Evolutionary conservation across 2,329 filamentous ascomycete genomes (phyloP), one percentile per base, ranked within the genome.

Genomic region (Fonsecaea monophora): DNA sequence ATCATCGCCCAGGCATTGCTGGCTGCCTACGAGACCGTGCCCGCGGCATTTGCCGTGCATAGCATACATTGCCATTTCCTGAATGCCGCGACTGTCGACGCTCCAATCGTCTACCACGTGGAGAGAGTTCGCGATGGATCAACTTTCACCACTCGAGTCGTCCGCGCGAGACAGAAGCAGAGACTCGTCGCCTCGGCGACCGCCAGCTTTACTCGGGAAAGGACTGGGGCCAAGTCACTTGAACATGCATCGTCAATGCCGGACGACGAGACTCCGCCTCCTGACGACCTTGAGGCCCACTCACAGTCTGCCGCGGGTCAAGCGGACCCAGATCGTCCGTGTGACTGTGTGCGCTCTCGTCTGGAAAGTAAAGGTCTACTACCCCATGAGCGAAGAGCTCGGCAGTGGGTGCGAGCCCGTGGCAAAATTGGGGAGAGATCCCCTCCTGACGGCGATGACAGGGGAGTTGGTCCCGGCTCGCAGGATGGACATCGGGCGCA

Each of bases 41-140:
- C 90, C 0, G 69, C 76, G 48, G 84, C 91, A 77, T 97, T 96
- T 79, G 85, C 88, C 66, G 87, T 94, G 61, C 94, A 98, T 83
- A 94, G 90, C 75, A 97, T 96, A 90, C 95, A 98, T 85, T 97
- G 94, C 86, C 97, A 97, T 82, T 98, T 98, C 78, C 88, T 98
- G 38, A 87, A 97, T 1, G 93, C 94, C 4, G 94, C 94, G 21
- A 91, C 93, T 74, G 85, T 87, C 7, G 87, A 90, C 64, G 89
- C 94, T 15, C 94, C 94, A 38, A 90, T 98, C 71, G 85, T 97
- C 69, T 97, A 96, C 82, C 92, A 97, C 76, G 94, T 98, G 54
- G 94, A 97, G 82, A 88, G 91, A 58, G 92, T 98, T 56, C 90
- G 94, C 65, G 92, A 96, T 76, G 95, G 94, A 7, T 88, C 90